A percentile compares a stretch with the other conserved stretches of the same genome.
phyloP scores from a whole-genome alignment of 2,329 filamentous ascomycete genomes.

The Ascochyta koolunga region DNA sequence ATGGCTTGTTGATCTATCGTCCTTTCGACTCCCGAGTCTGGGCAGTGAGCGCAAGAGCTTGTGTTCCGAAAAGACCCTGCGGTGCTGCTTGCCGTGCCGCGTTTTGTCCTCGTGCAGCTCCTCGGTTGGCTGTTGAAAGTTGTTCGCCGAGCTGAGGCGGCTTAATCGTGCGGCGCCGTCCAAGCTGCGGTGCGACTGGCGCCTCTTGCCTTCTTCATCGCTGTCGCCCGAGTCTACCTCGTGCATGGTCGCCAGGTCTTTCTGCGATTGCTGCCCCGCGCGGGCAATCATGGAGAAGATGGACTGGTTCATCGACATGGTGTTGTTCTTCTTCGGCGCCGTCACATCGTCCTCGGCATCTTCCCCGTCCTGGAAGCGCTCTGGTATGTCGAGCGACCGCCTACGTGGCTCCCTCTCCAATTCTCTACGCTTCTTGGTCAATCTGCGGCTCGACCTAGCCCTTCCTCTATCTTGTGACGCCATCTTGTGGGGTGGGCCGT shows the following conservation, averaged over 20 bases:
- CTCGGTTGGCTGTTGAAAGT: constrained; percentile 29
- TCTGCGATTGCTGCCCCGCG: constrained; percentile 78
- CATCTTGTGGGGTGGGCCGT: constrained; percentile 34
- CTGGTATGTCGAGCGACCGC: constrained; percentile 60
- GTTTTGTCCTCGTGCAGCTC: constrained; percentile 23
- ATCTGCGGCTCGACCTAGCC: constrained; percentile 35
- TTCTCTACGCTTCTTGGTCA: constrained; percentile 44
- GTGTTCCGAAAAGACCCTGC: constrained; percentile 67
- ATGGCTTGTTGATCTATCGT: constrained; percentile 29
- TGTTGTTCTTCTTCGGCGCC: constrained; percentile 56
- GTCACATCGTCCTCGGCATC: constrained; percentile 67
- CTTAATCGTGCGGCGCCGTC: constrained; percentile 45
- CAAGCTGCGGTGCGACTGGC: constrained; percentile 34
- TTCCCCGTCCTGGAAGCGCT: constrained; percentile 63
- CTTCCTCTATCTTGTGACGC: constrained; percentile 41
- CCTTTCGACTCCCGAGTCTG: constrained; percentile 54
- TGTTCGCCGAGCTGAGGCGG: constrained; percentile 42
- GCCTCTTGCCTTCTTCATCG: constrained; percentile 55
- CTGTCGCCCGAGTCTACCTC: constrained; percentile 76
- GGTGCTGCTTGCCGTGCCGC: constrained; percentile 52
- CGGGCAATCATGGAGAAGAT: constrained; percentile 92
- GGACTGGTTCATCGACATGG: constrained; percentile 85
- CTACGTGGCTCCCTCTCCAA: constrained; percentile 35
- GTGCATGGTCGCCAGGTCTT: constrained; percentile 83
- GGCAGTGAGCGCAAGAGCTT: constrained; percentile 71